Conservation (phyloP, 2,329 filamentous ascomycete genomes). For the Dothistroma septosporum region DNA sequence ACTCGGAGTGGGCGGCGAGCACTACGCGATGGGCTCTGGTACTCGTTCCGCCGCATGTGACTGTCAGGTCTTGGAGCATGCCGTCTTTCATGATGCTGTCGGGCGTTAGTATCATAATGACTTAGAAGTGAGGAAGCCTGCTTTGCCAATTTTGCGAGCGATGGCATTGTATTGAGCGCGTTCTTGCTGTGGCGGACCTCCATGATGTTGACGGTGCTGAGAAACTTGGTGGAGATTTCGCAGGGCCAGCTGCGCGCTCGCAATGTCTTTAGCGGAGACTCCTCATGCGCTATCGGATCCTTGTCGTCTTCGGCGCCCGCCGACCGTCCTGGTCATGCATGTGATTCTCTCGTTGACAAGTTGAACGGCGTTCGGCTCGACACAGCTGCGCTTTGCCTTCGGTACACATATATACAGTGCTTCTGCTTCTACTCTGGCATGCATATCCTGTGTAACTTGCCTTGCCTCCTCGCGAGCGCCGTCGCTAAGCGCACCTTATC, state of each 20-base stretch:
- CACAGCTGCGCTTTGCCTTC: neutral
- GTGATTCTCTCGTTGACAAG: neutral
- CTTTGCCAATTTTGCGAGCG: neutral
- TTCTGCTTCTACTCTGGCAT: neutral
- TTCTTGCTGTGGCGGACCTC: too few relatives aligned
- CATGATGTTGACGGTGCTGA: too few relatives aligned
- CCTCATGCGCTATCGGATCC: neutral
- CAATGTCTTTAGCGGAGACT: neutral
- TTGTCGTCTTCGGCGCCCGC: neutral
- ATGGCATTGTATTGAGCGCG: too few relatives aligned
- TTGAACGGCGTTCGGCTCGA: neutral
- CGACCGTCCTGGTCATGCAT: neutral
- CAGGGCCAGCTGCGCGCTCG: neutral
- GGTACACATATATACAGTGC: neutral
- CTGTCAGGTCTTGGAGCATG: too few relatives aligned
- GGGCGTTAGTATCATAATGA: too few relatives aligned
- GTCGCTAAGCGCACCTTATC: constrained; percentile 1
- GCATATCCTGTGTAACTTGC: constrained; percentile 1
- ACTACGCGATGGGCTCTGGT: too few relatives aligned
- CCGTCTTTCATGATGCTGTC: too few relatives aligned
- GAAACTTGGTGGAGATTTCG: too few relatives aligned
- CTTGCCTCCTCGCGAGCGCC: neutral
- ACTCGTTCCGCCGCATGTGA: too few relatives aligned
- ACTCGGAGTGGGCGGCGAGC: too few relatives aligned
- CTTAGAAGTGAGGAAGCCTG: too few relatives aligned